A percentile compares a stretch with the other conserved stretches of the same genome.
Conservation (phyloP, 345 rosid species). For the Murraya paniculata region DNA sequence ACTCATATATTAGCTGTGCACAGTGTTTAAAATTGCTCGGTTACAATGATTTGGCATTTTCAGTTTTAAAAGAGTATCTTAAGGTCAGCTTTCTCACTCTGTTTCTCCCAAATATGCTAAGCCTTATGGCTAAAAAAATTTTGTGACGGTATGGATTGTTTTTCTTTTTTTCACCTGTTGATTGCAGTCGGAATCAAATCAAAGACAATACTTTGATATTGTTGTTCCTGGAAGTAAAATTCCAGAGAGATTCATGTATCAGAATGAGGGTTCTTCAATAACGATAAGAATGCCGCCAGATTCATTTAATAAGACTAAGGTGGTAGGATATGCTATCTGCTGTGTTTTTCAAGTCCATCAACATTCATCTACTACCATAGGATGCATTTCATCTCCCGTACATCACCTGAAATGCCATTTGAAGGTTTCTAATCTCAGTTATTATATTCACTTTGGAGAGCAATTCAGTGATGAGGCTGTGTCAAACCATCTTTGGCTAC, state of each 20-base stretch:
- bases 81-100: not conserved
- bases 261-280: not conserved
- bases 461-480: too few relatives aligned
- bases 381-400: too few relatives aligned
- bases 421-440: not conserved
- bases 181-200: not conserved
- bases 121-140: not conserved
- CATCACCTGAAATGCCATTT: too few relatives aligned
- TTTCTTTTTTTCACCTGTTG: not conserved
- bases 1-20: not conserved
- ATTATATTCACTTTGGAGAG: too few relatives aligned
- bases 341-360: not conserved
- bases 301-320: too few relatives aligned
- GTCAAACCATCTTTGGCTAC: too few relatives aligned
- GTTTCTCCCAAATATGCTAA: not conserved
- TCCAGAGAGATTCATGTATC: slow-evolving; percentile 15
- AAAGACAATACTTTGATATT: not conserved
- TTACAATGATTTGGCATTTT: not conserved
- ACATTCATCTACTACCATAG: not conserved
- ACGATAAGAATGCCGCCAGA: not conserved
- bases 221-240: slow-evolving; percentile 12
- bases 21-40: not conserved
- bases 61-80: not conserved
- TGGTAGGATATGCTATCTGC: not conserved
- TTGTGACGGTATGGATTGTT: too few relatives aligned